Conservation (phyloP, 208 protist genomes). For the Crithidia brevicula region DNA sequence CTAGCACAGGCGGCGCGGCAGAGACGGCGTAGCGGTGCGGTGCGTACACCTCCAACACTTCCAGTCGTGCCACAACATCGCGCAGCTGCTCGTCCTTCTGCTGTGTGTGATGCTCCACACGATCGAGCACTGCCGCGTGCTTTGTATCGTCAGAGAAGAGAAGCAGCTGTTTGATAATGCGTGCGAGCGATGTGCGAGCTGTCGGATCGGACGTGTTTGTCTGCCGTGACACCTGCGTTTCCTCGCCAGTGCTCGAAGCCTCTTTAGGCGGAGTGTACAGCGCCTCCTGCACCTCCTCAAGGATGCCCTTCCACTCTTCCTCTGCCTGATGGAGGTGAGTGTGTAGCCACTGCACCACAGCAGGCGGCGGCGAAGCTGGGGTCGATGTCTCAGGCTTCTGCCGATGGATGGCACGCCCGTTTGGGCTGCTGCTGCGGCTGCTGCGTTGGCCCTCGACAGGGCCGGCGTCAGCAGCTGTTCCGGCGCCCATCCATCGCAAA, state of each 20-base stretch:
- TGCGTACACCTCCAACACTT: constrained; percentile 70
- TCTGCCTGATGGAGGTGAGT: constrained; percentile 6
- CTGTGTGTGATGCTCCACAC: neutral
- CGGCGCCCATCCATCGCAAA: constrained; percentile 10
- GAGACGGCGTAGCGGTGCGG: constrained; percentile 57
- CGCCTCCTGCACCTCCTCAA: constrained; percentile 23
- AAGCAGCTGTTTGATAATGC: neutral
- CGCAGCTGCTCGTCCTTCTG: constrained; percentile 20
- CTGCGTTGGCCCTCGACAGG: too few species aligned
- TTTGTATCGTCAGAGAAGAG: neutral
- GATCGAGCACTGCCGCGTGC: neutral
- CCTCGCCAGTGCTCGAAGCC: neutral
- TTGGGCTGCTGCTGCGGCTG: neutral
- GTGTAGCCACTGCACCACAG: constrained; percentile 18
- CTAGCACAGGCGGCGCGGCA: constrained; percentile 55
- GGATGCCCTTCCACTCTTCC: constrained; percentile 9
- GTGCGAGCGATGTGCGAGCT: neutral
- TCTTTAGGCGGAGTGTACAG: neutral
- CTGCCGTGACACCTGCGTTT: too few species aligned
- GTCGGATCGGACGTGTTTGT: too few species aligned
- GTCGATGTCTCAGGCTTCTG: neutral
- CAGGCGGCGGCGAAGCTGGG: neutral
- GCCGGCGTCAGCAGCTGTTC: neutral
- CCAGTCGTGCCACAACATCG: constrained; percentile 42
- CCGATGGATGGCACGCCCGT: neutral